Base-by-base conservation (phyloP, 805 yeast genomes). In the Barnettozyma californica region DNA sequence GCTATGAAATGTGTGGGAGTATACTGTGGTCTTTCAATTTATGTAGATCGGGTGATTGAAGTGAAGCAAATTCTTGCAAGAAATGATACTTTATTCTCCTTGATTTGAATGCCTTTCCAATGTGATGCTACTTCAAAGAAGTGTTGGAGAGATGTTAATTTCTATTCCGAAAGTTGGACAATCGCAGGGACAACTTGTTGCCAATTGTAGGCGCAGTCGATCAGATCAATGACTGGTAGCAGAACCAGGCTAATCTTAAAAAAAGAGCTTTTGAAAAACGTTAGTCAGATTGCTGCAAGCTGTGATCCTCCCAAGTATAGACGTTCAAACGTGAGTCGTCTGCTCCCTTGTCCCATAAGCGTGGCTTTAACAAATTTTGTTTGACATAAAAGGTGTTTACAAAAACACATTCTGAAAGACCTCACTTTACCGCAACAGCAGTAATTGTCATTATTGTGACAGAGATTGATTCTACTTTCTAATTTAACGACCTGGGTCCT, bases 371-470 rank as follows among this genome's bases (percentile, higher is more conserved):
- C 38, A 35, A n/a, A 13, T 20, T 23, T n/a, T 2, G 43, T 40
- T 40, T 41, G 43, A 41, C 43, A 41, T 41, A 41, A 41, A 26
- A 10, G 38, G 26, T n/a, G 25, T 21, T 18, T 29, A 26, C 18
- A 44, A 29, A 46, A 46, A 34, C 33, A 13, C 33, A 29, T 29
- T 29, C 33, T 29, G 4, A 26, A 9, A 4, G 33, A 29, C 33
- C 33, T 29, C 33, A 27, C 10, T 9, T 27, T 27, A 9, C 7
- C 31, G 5, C 13, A 27, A 3, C 33, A 29, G 7, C 33, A 29
- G 11, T 29, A 13, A 11, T 29, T 29, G 11, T 29, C 16, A 9
- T 14, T 29, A 16, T 29, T 29, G 16, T n/a, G n/a, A n/a, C n/a
- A n/a, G n/a, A n/a, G n/a, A n/a, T n/a, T n/a, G n/a, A n/a, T n/a